These are phyloP conservation scores for Fraxinus sp. DNA, from an alignment of 305 asterid species.

Conservation along the genomic window DNA sequence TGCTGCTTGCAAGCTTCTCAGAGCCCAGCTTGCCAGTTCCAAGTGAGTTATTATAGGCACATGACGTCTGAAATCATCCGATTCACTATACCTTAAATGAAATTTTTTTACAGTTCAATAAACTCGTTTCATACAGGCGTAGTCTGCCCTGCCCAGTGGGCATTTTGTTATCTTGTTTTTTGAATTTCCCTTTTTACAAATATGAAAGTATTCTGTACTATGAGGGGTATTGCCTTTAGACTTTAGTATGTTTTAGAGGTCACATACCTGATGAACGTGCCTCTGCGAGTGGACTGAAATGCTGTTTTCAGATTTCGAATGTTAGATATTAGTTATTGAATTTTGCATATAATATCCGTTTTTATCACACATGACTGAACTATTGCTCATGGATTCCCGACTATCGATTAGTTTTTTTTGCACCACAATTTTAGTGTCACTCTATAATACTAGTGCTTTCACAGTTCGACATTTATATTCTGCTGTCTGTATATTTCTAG, in stretches of 20 bases:
- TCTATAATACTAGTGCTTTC: neutral
- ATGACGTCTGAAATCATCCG: neutral
- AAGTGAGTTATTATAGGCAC: slow-evolving; percentile 27
- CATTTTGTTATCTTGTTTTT: neutral
- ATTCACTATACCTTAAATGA: neutral
- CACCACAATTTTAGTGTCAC: neutral
- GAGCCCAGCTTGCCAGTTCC: slow-evolving; percentile 40
- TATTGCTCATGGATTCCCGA: neutral
- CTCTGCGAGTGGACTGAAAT: neutral
- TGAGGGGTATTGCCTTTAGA: neutral
- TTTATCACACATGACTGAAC: neutral
- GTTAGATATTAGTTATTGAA: neutral
- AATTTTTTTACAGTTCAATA: neutral
- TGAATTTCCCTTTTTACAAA: neutral
- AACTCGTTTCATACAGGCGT: neutral
- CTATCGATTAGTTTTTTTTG: neutral
- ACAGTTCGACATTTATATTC: neutral
- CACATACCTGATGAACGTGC: neutral
- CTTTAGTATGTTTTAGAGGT: neutral
- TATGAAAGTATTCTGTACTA: neutral
- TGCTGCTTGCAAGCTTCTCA: slow-evolving; percentile 46
- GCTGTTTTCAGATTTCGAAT: neutral
- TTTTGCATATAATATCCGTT: neutral
- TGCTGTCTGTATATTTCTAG: neutral
- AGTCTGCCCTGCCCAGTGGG: neutral